Evolutionary conservation across 2,329 filamentous ascomycete species (phyloP).

Genomic region (Fusarium hainanense): DNA sequence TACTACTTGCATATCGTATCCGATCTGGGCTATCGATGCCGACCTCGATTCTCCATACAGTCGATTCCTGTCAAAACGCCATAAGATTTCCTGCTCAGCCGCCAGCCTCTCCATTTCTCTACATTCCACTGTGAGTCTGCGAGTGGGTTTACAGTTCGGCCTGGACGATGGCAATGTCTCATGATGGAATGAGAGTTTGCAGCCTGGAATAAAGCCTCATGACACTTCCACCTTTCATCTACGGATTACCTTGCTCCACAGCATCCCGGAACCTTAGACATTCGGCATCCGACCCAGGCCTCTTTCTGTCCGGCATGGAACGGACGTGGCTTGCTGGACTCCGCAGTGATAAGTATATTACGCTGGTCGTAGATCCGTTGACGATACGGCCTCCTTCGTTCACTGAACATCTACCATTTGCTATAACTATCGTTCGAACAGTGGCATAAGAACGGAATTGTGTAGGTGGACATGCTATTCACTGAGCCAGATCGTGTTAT

Average conservation of each 20-base stretch:
- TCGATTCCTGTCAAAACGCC: background rate
- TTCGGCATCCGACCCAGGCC: background rate
- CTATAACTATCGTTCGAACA: background rate
- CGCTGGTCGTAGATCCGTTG: background rate
- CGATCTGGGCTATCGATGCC: background rate
- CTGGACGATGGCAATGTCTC: background rate
- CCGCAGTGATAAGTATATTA: slow-evolving; percentile 5
- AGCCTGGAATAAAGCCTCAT: background rate
- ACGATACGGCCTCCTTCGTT: background rate
- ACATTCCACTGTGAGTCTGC: background rate
- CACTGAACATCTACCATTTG: background rate
- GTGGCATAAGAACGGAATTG: background rate
- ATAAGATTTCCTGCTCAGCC: background rate
- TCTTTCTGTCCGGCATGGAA: slow-evolving; percentile 14
- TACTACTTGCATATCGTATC: background rate
- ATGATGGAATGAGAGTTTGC: slow-evolving; percentile 5
- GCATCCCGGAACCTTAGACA: slow-evolving; percentile 3
- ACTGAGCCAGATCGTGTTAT: background rate
- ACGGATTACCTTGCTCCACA: background rate
- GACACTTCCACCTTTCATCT: background rate
- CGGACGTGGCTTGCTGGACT: slow-evolving; percentile 12
- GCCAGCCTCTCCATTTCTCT: slow-evolving; percentile 10
- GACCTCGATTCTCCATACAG: background rate
- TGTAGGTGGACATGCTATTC: background rate
- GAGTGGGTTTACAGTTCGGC: background rate